Base-by-base conservation (phyloP, 495 filamentous ascomycete genomes). In the Pseudevernia furfuracea region DNA sequence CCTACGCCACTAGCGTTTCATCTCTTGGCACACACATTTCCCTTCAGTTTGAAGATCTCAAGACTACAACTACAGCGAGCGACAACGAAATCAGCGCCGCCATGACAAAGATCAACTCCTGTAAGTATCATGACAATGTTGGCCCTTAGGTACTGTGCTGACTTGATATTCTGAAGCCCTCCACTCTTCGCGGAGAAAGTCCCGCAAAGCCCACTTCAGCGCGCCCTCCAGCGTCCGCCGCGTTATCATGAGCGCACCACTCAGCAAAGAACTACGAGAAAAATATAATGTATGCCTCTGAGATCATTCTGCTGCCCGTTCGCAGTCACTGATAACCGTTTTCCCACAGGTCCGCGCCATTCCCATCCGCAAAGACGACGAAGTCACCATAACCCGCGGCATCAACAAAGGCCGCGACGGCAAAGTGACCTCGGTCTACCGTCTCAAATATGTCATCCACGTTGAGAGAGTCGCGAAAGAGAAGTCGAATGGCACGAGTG, bases 341-440 rank as follows among this genome's bases (percentile, higher is more conserved):
- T 49, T 57, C 62, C 15, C 58, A 69, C 71, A 96, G 90, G 91
- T 96, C 78, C 92, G 92, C 80, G 88, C 89, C 72, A 96, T 98
- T 75, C 94, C 94, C 74, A 85, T 98, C 84, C 91, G 94, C 82
- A 95, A 95, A 80, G 93, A 96, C 78, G 94, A 99, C 80, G 91
- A 96, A 80, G 91, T 97, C 71, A 78, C 79, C 73, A 86, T 99
- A 73, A 84, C 89, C 71, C 91, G 94, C 62, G 94, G 94, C 70
- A 77, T 78, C 78, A 86, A 94, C 81, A 97, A 97, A 84, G 93
- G 92, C 77, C 90, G 91, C 71, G 92, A 96, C 79, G 71, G 69
- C 64, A 92, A 95, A 81, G 83, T 98, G 80, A 91, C 85, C 73
- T 87, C 86, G 71, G 91, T 96, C 75, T 97, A 99, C 89, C 93